A percentile compares a stretch with the other conserved stretches of the same genome.
phyloP scores from a whole-genome alignment of 2,329 filamentous ascomycete species.

The Ramularia endophylla region DNA sequence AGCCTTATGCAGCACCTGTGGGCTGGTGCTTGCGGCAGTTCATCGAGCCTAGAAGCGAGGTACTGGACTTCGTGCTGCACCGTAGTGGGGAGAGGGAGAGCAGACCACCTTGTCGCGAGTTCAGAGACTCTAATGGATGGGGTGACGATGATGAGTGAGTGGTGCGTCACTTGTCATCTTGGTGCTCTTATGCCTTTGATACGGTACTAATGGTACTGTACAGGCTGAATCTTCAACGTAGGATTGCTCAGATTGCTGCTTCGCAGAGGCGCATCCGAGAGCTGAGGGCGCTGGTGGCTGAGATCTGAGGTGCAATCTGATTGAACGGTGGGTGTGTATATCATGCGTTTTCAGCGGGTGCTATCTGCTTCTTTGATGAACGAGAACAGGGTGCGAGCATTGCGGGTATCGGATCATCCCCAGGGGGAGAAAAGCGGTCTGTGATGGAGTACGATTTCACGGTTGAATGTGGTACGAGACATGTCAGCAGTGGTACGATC shows the following conservation, averaged over 20 bases:
- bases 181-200: neutral
- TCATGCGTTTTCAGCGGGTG: too few relatives aligned
- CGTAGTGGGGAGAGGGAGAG: conserved; percentile 22
- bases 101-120: conserved; percentile 35
- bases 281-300: too few relatives aligned
- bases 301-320: too few relatives aligned
- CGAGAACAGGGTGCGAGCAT: too few relatives aligned
- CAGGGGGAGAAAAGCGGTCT: too few relatives aligned
- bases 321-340: too few relatives aligned
- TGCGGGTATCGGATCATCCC: too few relatives aligned
- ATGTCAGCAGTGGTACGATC: too few relatives aligned
- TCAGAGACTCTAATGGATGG: conserved; percentile 10
- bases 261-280: too few relatives aligned
- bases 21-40: conserved; percentile 43
- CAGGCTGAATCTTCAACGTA: neutral
- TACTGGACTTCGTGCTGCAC: conserved; percentile 41
- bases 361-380: too few relatives aligned
- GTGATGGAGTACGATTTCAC: too few relatives aligned
- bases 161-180: neutral
- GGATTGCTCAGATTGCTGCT: neutral
- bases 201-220: neutral
- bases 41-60: conserved; percentile 40
- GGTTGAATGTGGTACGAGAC: too few relatives aligned
- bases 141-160: conserved; percentile 17
- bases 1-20: conserved; percentile 38